These are phyloP conservation scores for Dichomitus squalens DNA, from an alignment of 1,284 basidiomycete species.

Conservation along the genomic window DNA sequence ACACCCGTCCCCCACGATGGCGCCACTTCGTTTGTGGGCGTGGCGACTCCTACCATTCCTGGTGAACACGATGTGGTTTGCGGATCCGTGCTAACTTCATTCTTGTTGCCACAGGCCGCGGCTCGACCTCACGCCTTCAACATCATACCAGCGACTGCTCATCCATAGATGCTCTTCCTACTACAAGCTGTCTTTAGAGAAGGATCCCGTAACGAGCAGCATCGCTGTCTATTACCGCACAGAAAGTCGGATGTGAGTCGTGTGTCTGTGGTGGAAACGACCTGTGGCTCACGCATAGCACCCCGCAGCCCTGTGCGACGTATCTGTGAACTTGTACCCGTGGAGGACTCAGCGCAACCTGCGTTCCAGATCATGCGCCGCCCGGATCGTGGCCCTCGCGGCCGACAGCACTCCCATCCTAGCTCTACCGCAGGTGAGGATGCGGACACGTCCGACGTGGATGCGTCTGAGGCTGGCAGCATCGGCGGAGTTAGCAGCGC, in stretches of 20 bases:
- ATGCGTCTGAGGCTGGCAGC: constrained; percentile 79
- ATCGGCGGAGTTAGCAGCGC: constrained; percentile 65
- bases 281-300: constrained; percentile 6
- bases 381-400: constrained; percentile 47
- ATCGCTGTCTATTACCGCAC: constrained; percentile 56
- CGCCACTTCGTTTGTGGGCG: not conserved
- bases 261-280: not conserved
- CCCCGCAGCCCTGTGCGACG: constrained; percentile 61
- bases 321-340: constrained; percentile 78
- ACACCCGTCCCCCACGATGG: constrained; percentile 7
- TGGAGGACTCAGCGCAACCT: constrained; percentile 65
- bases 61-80: not conserved
- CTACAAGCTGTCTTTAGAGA: constrained; percentile 70
- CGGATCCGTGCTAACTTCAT: constrained; percentile 14
- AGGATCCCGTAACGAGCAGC: constrained; percentile 61
- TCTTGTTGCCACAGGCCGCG: constrained; percentile 46
- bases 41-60: not conserved
- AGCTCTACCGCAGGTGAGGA: constrained; percentile 74
- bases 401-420: constrained; percentile 52
- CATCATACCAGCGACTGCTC: constrained; percentile 80
- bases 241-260: constrained; percentile 74
- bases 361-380: constrained; percentile 86
- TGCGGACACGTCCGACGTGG: constrained; percentile 71
- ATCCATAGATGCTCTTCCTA: constrained; percentile 82
- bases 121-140: constrained; percentile 65